Evolutionary conservation across 1,284 basidiomycete genomes (phyloP), one percentile per base, ranked within the genome.

Genomic region (Neolentinus lepideus): DNA sequence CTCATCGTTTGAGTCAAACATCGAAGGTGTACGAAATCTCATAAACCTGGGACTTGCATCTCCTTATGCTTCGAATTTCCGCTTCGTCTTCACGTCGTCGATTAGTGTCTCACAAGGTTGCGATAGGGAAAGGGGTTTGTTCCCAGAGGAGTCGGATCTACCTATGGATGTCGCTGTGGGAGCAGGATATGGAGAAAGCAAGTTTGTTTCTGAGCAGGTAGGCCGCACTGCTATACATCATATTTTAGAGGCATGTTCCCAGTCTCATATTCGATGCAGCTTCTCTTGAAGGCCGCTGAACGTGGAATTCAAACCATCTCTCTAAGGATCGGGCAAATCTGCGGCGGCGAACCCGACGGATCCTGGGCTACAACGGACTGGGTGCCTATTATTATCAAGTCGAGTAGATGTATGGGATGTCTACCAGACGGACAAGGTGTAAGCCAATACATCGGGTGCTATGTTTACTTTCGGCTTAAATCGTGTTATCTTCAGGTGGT

Each of bases 331-430:
- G 70, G 70, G 2, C 69, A 73, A 53, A 64, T 73, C 21, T 43
- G 12, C 14, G 69, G 71, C 0, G 63, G 64, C 3, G 45, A 24
- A 3, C 36, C 54, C 2, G 62, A 61, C 16, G 66, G 70, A 10
- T 60, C 62, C 4, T 72, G 71, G 71, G 57, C 66, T 3, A 62
- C 58, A 16, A 66, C 62, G 0, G 68, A 71, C n/a, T 71, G 68
- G 67, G 56, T 72, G 1, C 69, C 71, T 2, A 64, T 68, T 24
- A 48, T 71, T 1, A 60, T 71, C 51, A 63, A 64, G 45, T 66
- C 0, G 66, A 65, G 12, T 35, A 64, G 1, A 56, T 59, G 11
- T 60, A 69, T 6, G 62, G 63, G 38, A 6, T 43, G 38, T 21
- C 38, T 43, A 6, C 38, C 38, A 21, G 19, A 43, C 19, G 38